These are phyloP conservation scores for Apiospora kogelbergensis DNA, from an alignment of 2,329 filamentous ascomycete species.

Conservation along the genomic window DNA sequence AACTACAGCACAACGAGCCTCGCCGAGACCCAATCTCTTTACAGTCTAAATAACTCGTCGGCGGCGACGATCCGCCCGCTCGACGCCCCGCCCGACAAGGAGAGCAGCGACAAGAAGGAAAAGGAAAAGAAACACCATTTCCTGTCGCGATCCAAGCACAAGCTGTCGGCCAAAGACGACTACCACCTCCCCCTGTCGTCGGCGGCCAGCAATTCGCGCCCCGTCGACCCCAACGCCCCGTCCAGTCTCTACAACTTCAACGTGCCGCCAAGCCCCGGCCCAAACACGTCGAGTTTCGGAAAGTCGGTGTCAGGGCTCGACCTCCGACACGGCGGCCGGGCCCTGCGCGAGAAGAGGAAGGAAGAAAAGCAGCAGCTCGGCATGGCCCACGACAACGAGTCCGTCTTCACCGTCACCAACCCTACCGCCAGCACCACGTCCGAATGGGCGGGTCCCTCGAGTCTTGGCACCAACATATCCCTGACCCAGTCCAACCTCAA, in stretches of 20 bases:
- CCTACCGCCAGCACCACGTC: constrained; percentile 22
- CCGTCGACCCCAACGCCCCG: constrained; percentile 72
- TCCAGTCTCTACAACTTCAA: constrained; percentile 79
- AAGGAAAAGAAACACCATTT: constrained; percentile 82
- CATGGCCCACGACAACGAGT: constrained; percentile 53
- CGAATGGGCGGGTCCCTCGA: constrained; percentile 57
- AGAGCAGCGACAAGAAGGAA: constrained; percentile 49
- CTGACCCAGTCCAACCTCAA: constrained; percentile 38
- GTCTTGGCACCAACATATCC: constrained; percentile 37
- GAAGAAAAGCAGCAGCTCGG: constrained; percentile 58
- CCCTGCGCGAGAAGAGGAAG: constrained; percentile 77
- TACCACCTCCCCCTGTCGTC: constrained; percentile 72
- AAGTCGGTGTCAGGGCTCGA: constrained; percentile 83
- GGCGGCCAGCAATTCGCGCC: constrained; percentile 73
- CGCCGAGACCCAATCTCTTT: constrained; percentile 66
- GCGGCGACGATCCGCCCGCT: constrained; percentile 71
- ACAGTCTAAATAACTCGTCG: constrained; percentile 74
- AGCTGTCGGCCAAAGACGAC: constrained; percentile 71
- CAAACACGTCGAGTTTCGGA: constrained; percentile 65
- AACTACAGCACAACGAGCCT: constrained; percentile 74
- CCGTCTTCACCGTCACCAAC: constrained; percentile 34
- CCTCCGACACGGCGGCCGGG: constrained; percentile 73
- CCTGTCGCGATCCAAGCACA: constrained; percentile 75
- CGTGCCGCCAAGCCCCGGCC: constrained; percentile 69
- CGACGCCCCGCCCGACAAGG: constrained; percentile 48